Evolutionary conservation across 129 eudicot genomes (phyloP).

Genomic region (Artemisia argyi): DNA sequence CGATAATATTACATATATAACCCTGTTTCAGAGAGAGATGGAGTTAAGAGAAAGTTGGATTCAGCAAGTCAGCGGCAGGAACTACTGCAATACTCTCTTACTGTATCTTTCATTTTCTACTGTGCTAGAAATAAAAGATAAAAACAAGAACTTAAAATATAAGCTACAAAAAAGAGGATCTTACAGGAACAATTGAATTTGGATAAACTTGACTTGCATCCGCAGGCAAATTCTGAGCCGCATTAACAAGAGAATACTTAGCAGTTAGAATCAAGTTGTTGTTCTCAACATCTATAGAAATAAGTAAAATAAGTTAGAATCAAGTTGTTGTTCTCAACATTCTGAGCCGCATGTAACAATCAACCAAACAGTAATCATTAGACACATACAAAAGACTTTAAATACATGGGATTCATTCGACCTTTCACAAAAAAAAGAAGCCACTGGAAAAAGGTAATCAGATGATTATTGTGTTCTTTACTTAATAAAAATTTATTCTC

Average conservation of each 20-base stretch:
- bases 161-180: constrained; percentile 25
- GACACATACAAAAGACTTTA: background rate
- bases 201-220: constrained; percentile 57
- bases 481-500: too few relatives aligned
- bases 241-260: constrained; percentile 71
- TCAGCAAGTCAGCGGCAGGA: background rate
- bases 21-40: constrained; percentile 52
- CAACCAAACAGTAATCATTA: background rate
- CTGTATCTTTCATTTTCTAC: background rate
- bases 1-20: constrained; percentile 78
- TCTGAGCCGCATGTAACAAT: background rate
- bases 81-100: background rate
- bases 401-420: too few relatives aligned
- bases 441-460: too few relatives aligned
- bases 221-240: constrained; percentile 58
- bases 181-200: constrained; percentile 79
- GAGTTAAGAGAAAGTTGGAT: background rate
- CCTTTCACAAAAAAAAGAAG: too few relatives aligned
- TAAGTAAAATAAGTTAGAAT: background rate
- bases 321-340: background rate
- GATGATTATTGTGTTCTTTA: too few relatives aligned
- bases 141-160: background rate
- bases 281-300: constrained; percentile 67
- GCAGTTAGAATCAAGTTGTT: constrained; percentile 69
- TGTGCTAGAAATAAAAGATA: background rate